Evolutionary conservation across 768 basidiomycete genomes (phyloP), one percentile per base, ranked within the genome.

Genomic region (Hericium rajendrae): DNA sequence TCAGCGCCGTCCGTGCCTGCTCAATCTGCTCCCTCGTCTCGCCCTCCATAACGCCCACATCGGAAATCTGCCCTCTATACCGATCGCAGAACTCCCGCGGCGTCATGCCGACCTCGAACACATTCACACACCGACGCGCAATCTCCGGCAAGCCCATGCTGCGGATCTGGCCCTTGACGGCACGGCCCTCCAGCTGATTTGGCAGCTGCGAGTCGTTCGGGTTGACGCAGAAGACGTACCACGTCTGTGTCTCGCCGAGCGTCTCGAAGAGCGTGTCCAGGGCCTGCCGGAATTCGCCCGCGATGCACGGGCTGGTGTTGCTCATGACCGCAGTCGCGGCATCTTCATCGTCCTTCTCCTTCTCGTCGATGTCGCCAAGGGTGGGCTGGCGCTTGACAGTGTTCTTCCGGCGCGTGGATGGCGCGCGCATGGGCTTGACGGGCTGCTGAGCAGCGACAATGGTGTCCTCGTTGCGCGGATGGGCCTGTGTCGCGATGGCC

Each of bases 121-220:
- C 76, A 61, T 78, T 82, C 37, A 75, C 75, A 56, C 77, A 80
- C 50, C 88, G 72, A 66, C 78, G 81, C 6, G 88, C 82, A 60
- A 97, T 79, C 72, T 92, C 90, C 2, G 85, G 72, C 63, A 98
- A 65, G 0, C 93, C 91, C 24, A 86, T 66, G 56, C 88, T 87
- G 52, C 89, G 78, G 39, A 98, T 86, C 72, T 98, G 95, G 0
- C 90, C 89, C 69, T 94, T 95, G 51, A 97, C 87, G 41, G 87
- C 85, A 48, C 94, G 78, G 11, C 91, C 89, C 73, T 98, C 95
- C 54, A 97, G 74, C 68, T 97, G 94, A 67, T 93, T 91, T 40
- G 94, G 93, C 18, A 97, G 73, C 67, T 95, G 95, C 24, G 91
- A 86, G 72, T 97, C 94, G 67, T 98, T 99, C 4, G 94, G 93